phyloP scores from a whole-genome alignment of 495 filamentous ascomycete species.

The Xylaria castorea region DNA sequence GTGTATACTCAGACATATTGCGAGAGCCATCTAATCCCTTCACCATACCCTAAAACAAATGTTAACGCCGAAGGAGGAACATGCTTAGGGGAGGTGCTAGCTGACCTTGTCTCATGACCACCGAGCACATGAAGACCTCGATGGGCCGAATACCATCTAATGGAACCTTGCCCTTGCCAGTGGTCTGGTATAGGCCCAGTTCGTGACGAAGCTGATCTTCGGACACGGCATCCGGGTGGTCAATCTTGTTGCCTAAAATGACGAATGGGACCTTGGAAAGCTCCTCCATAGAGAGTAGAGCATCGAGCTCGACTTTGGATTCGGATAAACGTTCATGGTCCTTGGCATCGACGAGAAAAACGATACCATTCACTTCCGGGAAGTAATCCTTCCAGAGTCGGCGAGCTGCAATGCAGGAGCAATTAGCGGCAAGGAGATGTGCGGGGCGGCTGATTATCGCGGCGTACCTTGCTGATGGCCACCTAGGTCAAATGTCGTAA shows the following conservation, averaged over 20 bases:
- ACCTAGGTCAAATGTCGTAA: constrained; percentile 97
- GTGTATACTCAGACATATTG: constrained; percentile 68
- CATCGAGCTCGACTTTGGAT: constrained; percentile 95
- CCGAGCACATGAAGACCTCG: constrained; percentile 98
- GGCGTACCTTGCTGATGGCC: constrained; percentile 92
- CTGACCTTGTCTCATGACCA: constrained; percentile 94
- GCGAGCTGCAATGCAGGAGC: constrained; percentile 64
- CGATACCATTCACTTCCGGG: constrained; percentile 96
- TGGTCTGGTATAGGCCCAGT: constrained; percentile 93
- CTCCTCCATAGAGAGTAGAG: constrained; percentile 92
- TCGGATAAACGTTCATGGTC: constrained; percentile 93
- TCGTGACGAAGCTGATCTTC: constrained; percentile 93
- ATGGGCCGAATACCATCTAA: constrained; percentile 94
- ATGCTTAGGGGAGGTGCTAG: constrained; percentile 27
- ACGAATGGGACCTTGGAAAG: constrained; percentile 92
- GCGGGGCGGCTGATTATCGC: neutral
- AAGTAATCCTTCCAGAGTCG: constrained; percentile 99
- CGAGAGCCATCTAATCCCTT: constrained; percentile 80
- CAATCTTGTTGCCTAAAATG: constrained; percentile 97
- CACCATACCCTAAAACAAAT: constrained; percentile 65
- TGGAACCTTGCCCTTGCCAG: constrained; percentile 96
- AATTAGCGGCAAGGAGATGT: constrained; percentile 2
- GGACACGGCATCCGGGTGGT: constrained; percentile 91
- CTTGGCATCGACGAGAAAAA: constrained; percentile 97
- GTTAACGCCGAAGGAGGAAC: constrained; percentile 28